Percentiles rank a stretch among this genome's conserved stretches.
Evolutionary conservation across 805 yeast species (phyloP).

Genomic region (Nakazawaea laoshanensis): DNA sequence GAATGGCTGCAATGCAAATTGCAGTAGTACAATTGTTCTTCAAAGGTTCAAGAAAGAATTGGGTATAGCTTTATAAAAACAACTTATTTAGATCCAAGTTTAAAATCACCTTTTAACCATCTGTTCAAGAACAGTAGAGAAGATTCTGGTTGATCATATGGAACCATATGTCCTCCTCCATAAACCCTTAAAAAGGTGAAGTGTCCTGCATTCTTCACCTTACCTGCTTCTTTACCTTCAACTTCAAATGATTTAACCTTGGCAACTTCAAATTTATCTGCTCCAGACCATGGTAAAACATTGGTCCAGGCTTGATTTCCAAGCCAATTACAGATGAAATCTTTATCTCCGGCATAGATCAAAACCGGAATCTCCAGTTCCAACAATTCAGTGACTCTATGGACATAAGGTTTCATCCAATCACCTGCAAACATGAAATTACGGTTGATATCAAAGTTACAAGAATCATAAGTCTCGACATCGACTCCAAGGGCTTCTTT

Average conservation of each 20-base stretch:
- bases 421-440: constrained; percentile 54
- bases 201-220: constrained; percentile 60
- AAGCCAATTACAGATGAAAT: constrained; percentile 87
- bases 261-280: constrained; percentile 32
- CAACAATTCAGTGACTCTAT: constrained; percentile 46
- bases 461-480: constrained; percentile 38
- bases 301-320: constrained; percentile 84
- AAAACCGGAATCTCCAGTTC: constrained; percentile 70
- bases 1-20: constrained; percentile 65
- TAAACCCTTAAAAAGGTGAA: constrained; percentile 72
- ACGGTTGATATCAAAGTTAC: constrained; percentile 41
- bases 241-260: constrained; percentile 16
- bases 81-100: constrained; percentile 14
- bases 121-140: constrained; percentile 63
- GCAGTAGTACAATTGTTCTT: constrained; percentile 62
- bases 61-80: constrained; percentile 28
- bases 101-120: constrained; percentile 60
- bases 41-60: constrained; percentile 61
- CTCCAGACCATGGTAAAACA: constrained; percentile 55
- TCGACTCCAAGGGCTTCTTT: constrained; percentile 51
- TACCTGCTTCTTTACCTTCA: constrained; percentile 47
- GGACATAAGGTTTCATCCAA: constrained; percentile 58
- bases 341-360: constrained; percentile 92
- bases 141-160: constrained; percentile 74
- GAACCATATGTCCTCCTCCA: constrained; percentile 92